Evolutionary conservation across 2,329 filamentous ascomycete genomes (phyloP).

Genomic region (Colletotrichum horii): DNA sequence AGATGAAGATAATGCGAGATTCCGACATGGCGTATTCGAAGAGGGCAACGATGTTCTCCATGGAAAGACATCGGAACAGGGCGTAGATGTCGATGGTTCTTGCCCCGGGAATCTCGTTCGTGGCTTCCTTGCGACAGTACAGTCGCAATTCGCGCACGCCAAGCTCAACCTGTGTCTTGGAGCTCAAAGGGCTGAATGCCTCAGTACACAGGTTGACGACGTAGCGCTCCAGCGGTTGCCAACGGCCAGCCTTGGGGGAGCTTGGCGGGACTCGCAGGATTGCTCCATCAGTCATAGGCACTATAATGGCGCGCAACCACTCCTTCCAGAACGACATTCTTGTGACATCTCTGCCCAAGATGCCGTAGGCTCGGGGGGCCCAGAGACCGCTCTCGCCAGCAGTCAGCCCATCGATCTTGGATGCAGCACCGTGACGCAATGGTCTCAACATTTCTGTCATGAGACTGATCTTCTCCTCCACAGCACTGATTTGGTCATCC

Average conservation of each 20-base stretch:
- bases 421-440: slow-evolving; percentile 90
- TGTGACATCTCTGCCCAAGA: slow-evolving; percentile 83
- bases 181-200: slow-evolving; percentile 88
- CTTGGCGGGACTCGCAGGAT: slow-evolving; percentile 84
- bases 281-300: slow-evolving; percentile 91
- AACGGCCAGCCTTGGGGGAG: slow-evolving; percentile 89
- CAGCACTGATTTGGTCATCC: slow-evolving; percentile 92
- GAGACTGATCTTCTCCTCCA: slow-evolving; percentile 95
- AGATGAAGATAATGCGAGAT: slow-evolving; percentile 93
- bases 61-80: slow-evolving; percentile 85
- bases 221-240: slow-evolving; percentile 96
- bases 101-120: slow-evolving; percentile 91
- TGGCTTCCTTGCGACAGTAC: slow-evolving; percentile 90
- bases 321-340: slow-evolving; percentile 97
- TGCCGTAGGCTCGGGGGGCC: slow-evolving; percentile 92
- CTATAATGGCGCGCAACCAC: slow-evolving; percentile 92
- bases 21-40: slow-evolving; percentile 94
- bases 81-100: slow-evolving; percentile 92
- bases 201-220: slow-evolving; percentile 97
- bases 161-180: slow-evolving; percentile 94
- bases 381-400: slow-evolving; percentile 95
- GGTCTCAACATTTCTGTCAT: slow-evolving; percentile 97
- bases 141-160: slow-evolving; percentile 87
- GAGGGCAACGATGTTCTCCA: slow-evolving; percentile 89
- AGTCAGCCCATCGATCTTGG: slow-evolving; percentile 95